Evolutionary conservation across 2,329 filamentous ascomycete genomes (phyloP), one percentile per base, ranked within the genome.

Genomic region (Chaetomiaceae sp.): DNA sequence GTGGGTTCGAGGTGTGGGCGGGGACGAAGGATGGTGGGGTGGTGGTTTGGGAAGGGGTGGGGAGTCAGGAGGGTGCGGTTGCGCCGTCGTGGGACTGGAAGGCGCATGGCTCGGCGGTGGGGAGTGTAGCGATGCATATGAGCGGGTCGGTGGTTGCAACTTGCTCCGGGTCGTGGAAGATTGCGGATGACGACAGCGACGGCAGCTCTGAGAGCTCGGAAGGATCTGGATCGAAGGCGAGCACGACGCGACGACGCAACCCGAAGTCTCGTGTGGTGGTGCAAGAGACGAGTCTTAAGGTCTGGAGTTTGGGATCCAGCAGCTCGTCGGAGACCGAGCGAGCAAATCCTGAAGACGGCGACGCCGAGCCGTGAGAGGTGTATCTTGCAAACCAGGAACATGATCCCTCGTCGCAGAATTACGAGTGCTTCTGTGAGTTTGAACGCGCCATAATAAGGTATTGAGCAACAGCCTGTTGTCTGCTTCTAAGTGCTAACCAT

Each of bases 1-100:
- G 65, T 1, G 71, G 72, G 2, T 80, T 79, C 51, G 81, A 84
- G 59, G 69, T 83, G 37, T 84, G 80, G 80, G 76, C 76, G 6
- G 81, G 80, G 2, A 71, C 74, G 1, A 67, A 70, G 35, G 66
- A 72, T 50, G 79, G 81, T 1, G 58, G 63, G 3, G 73, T 81
- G n/a, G 68, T 68, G 36, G 72, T 82, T 6, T 84, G 78, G 74
- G 75, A 83, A 35, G 68, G 68, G 10, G 72, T 81, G 0, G 78
- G 79, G 20, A 63, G 60, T 32, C 54, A 51, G 3, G 69, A 67
- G 36, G 78, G 76, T 14, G 63, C 66, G 6, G 58, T 68, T 18
- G 58, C 65, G 20, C 68, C 70, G 3, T 62, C 67, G 0, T 79
- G 76, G 75, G 58, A 60, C n/a, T 80, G 75, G 72, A 56, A 65